Conservation (phyloP, 345 rosid genomes). For the Eucalyptus lansdowneana region DNA sequence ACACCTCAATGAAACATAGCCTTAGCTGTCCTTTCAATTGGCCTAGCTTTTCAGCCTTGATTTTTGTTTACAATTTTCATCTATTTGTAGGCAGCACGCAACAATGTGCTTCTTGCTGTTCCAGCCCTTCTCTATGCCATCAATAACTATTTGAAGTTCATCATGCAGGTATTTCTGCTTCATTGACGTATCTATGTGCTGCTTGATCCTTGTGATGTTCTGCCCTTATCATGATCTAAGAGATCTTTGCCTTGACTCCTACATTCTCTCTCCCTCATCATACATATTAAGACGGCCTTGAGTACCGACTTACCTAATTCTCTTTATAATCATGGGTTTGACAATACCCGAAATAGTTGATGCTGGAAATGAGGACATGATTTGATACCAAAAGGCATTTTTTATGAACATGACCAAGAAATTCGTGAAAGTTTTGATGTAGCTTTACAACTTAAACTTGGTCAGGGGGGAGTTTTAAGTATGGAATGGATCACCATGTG, state of each 20-base stretch:
- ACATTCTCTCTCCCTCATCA: neutral
- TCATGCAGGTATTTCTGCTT: conserved; percentile 39
- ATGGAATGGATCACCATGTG: neutral
- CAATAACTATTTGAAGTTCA: conserved; percentile 62
- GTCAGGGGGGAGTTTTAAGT: neutral
- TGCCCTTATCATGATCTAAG: neutral
- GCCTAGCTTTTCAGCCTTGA: neutral
- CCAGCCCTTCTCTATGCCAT: conserved; percentile 63
- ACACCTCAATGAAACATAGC: neutral
- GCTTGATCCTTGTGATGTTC: neutral
- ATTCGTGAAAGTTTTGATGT: neutral
- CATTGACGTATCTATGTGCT: neutral
- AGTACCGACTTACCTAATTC: neutral
- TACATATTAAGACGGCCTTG: neutral
- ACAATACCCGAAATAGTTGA: neutral
- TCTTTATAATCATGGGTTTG: neutral
- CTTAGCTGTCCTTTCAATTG: neutral
- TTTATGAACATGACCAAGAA: neutral
- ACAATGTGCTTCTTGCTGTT: conserved; percentile 58
- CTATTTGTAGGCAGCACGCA: conserved; percentile 41
- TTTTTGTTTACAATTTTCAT: neutral
- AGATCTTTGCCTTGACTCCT: neutral
- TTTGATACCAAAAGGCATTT: neutral
- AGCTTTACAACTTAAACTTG: neutral
- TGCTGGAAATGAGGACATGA: neutral